phyloP scores from a whole-genome alignment of 2,329 filamentous ascomycete species.

The Alternaria sp. region DNA sequence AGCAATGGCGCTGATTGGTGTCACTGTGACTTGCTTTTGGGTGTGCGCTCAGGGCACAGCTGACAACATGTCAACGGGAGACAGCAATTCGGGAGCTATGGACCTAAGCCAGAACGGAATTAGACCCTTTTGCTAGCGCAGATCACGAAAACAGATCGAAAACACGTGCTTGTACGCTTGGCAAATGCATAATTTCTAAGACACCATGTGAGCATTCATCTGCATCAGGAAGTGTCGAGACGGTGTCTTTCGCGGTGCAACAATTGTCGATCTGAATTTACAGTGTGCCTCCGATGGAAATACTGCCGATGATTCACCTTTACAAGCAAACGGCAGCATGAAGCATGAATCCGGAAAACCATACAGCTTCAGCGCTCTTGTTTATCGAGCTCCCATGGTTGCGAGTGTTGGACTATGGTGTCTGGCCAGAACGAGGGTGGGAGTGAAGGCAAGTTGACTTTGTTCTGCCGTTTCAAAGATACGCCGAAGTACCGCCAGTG shows the following conservation, averaged over 20 bases:
- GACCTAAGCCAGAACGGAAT: neutral
- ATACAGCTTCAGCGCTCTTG: neutral
- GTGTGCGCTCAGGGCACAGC: neutral
- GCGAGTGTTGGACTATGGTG: neutral
- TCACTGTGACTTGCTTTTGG: neutral
- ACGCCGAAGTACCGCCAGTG: neutral
- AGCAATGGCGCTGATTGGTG: neutral
- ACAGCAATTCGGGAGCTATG: neutral
- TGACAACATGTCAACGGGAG: constrained; percentile 2
- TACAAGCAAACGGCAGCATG: neutral
- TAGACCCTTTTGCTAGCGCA: neutral
- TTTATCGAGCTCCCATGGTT: neutral
- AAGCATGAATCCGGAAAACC: neutral
- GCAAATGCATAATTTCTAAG: neutral
- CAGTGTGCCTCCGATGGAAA: neutral
- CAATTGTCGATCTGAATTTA: constrained; percentile 4
- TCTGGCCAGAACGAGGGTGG: neutral
- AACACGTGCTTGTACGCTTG: constrained; percentile 6
- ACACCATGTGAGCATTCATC: neutral
- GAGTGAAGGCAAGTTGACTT: neutral
- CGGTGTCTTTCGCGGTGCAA: constrained; percentile 4
- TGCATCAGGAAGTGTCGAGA: neutral
- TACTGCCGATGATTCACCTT: neutral
- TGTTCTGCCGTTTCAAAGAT: constrained; percentile 7
- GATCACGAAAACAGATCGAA: constrained; percentile 4